A percentile compares a stretch with the other conserved stretches of the same genome.
Conservation (phyloP, 2,329 filamentous ascomycete species). For the Akanthomyces dipterigenus region DNA sequence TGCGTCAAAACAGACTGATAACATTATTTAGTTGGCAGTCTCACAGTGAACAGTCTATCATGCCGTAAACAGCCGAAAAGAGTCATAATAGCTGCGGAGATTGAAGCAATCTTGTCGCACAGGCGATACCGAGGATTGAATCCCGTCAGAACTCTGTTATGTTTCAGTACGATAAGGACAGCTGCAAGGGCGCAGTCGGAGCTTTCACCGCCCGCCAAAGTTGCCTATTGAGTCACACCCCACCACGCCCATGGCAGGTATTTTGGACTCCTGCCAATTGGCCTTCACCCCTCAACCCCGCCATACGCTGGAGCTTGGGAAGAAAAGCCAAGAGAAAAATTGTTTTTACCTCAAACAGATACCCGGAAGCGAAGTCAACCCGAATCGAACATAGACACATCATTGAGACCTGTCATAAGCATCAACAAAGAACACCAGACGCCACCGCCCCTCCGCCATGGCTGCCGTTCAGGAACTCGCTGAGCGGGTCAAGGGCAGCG, state of each 20-base stretch:
- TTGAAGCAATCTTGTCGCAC: not conserved
- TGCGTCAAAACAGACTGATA: not conserved
- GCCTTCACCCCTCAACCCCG: constrained; percentile 9
- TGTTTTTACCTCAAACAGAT: not conserved
- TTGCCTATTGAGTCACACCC: constrained; percentile 12
- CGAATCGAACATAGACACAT: not conserved
- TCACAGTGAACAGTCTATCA: not conserved
- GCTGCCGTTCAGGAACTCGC: constrained; percentile 42
- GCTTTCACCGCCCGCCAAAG: constrained; percentile 10
- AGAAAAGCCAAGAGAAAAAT: not conserved
- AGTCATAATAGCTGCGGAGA: not conserved
- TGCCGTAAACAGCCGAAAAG: not conserved
- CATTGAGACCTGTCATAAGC: not conserved
- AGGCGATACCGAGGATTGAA: not conserved
- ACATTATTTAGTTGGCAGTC: not conserved
- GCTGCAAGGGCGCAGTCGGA: not conserved
- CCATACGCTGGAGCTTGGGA: not conserved
- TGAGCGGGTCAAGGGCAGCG: constrained; percentile 40
- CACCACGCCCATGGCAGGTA: not conserved
- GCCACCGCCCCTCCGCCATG: constrained; percentile 25
- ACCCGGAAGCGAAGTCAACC: not conserved
- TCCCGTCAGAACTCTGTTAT: not conserved
- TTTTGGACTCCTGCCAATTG: not conserved
- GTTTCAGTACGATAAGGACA: constrained; percentile 4
- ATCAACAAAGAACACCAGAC: not conserved